phyloP scores from a whole-genome alignment of 208 protist genomes.

The Leishmania tarentolae region DNA sequence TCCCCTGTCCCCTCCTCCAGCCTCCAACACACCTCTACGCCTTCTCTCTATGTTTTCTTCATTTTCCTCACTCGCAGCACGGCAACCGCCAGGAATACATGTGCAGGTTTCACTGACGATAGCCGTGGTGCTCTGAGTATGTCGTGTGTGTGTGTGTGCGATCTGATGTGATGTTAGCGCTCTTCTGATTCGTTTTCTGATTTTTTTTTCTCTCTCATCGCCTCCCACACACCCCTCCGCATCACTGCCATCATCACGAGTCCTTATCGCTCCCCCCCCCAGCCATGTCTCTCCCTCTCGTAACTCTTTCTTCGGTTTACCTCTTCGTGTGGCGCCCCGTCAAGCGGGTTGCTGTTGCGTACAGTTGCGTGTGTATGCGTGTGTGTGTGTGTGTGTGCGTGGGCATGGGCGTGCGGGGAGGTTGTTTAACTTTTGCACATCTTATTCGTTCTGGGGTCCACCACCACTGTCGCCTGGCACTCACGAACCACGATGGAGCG shows the following conservation, averaged over 20 bases:
- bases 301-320: neutral
- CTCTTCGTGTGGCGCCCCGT: neutral
- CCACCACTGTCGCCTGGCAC: too few relatives aligned
- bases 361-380: too few relatives aligned
- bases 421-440: neutral
- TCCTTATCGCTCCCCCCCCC: neutral
- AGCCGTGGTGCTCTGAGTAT: neutral
- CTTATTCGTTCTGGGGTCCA: neutral
- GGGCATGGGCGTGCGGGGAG: neutral
- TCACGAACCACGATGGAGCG: too few relatives aligned
- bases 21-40: too few relatives aligned
- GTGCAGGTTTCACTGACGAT: neutral
- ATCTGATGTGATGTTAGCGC: neutral
- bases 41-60: too few relatives aligned
- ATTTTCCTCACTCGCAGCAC: too few relatives aligned
- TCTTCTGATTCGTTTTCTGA: neutral
- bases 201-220: neutral
- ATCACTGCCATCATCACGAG: too few relatives aligned
- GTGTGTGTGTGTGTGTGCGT: neutral
- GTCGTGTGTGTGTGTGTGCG: neutral
- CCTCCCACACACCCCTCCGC: too few relatives aligned
- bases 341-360: too few relatives aligned
- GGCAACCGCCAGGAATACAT: too few relatives aligned
- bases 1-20: too few relatives aligned
- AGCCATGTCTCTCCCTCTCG: neutral